These are phyloP conservation scores for Salix suchowensis DNA, from an alignment of 345 rosid genomes.

Conservation along the genomic window DNA sequence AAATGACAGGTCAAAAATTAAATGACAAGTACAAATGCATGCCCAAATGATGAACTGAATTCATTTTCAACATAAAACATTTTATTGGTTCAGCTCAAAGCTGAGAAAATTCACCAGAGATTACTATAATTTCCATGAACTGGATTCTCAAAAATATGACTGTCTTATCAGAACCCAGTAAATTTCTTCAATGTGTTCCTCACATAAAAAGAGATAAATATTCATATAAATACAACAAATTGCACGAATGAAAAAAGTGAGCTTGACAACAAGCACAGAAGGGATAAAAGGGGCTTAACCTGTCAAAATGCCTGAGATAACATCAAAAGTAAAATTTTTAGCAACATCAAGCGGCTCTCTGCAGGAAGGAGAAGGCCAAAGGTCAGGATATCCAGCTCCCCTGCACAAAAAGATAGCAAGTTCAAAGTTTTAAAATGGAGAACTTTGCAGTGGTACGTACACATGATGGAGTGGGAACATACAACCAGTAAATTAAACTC, in stretches of 20 bases:
- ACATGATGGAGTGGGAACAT: background rate
- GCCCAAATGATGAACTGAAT: background rate
- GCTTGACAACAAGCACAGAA: background rate
- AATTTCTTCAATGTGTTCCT: background rate
- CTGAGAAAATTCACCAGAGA: background rate
- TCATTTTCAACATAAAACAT: background rate
- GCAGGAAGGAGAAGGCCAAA: conserved; percentile 89
- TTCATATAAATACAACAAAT: background rate
- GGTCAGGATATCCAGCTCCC: conserved; percentile 91
- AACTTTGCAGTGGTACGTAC: background rate
- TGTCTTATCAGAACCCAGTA: background rate
- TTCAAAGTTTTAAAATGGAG: background rate
- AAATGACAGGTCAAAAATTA: background rate
- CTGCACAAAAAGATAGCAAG: conserved; percentile 43
- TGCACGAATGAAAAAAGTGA: background rate
- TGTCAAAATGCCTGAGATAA: conserved; percentile 75
- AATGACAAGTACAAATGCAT: background rate
- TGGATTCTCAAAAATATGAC: background rate
- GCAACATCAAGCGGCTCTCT: conserved; percentile 95
- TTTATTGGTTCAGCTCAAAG: background rate
- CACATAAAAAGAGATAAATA: background rate
- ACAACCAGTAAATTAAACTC: background rate
- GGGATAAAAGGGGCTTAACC: conserved; percentile 34
- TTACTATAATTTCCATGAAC: background rate
- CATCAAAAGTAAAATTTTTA: conserved; percentile 70